phyloP scores from a whole-genome alignment of 805 yeast species.

The Starmerella bacillaris region DNA sequence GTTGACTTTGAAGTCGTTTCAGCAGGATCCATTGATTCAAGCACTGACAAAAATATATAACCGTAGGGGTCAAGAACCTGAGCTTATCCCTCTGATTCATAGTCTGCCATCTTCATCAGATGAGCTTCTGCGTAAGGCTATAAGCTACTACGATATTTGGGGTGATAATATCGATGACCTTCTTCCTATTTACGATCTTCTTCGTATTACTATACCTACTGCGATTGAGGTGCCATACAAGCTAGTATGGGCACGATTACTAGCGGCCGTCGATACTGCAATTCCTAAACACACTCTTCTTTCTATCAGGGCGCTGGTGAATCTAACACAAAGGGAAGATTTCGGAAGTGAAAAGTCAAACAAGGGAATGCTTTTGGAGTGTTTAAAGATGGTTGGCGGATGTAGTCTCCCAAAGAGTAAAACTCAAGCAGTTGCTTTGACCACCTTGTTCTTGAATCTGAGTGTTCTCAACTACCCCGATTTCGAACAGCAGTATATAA shows the following conservation, averaged over 20 bases:
- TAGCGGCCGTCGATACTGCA: conserved; percentile 19
- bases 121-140: conserved; percentile 24
- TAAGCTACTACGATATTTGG: conserved; percentile 23
- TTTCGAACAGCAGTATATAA: conserved; percentile 1
- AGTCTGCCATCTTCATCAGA: conserved; percentile 21
- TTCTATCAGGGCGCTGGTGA: conserved; percentile 39
- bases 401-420: neutral
- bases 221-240: conserved; percentile 22
- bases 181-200: conserved; percentile 41
- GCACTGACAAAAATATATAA: conserved; percentile 12
- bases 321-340: conserved; percentile 28
- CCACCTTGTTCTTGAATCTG: conserved; percentile 26
- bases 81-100: conserved; percentile 9
- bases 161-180: conserved; percentile 3
- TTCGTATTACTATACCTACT: conserved; percentile 33
- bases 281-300: conserved; percentile 32
- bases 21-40: conserved; percentile 16
- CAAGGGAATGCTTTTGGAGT: conserved; percentile 18
- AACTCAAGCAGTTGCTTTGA: conserved; percentile 25
- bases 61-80: conserved; percentile 3
- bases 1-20: conserved; percentile 25
- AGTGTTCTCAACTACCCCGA: conserved; percentile 9
- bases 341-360: conserved; percentile 16
- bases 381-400: conserved; percentile 15
- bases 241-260: conserved; percentile 20